Percentiles rank a stretch among this genome's conserved stretches.
Conservation (phyloP, 768 basidiomycete genomes). For the Lactarius indigo region DNA sequence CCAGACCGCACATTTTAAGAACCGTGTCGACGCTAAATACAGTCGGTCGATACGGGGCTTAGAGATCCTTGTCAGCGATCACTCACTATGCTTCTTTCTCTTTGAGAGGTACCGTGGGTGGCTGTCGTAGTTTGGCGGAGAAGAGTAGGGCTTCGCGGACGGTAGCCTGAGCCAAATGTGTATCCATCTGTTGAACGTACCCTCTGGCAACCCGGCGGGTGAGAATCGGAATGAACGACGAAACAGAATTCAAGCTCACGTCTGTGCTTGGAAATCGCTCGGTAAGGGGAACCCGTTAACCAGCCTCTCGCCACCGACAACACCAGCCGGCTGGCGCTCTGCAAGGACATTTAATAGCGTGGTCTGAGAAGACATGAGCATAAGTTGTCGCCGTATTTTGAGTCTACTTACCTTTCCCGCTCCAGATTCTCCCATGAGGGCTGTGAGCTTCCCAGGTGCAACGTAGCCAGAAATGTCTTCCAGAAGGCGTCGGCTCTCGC, state of each 20-base stretch:
- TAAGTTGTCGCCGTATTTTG: neutral
- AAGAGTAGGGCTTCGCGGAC: slow-evolving; percentile 79
- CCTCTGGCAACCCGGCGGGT: slow-evolving; percentile 42
- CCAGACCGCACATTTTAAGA: slow-evolving; percentile 60
- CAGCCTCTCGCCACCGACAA: slow-evolving; percentile 41
- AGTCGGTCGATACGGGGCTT: neutral
- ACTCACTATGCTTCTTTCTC: slow-evolving; percentile 82
- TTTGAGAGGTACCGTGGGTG: slow-evolving; percentile 50
- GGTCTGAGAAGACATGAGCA: slow-evolving; percentile 34
- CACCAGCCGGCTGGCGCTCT: slow-evolving; percentile 37
- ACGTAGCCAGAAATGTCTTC: slow-evolving; percentile 78
- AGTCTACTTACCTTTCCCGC: slow-evolving; percentile 41
- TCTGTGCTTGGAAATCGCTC: slow-evolving; percentile 53
- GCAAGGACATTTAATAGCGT: slow-evolving; percentile 50
- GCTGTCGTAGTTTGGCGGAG: slow-evolving; percentile 79
- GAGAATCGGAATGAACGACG: slow-evolving; percentile 37
- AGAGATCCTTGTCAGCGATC: neutral
- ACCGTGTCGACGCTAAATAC: slow-evolving; percentile 48
- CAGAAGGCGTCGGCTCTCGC: slow-evolving; percentile 46
- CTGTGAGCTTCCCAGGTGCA: slow-evolving; percentile 77
- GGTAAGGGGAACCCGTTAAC: slow-evolving; percentile 45
- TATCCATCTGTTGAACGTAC: slow-evolving; percentile 85
- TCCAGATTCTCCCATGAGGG: slow-evolving; percentile 66
- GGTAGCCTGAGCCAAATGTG: slow-evolving; percentile 69
- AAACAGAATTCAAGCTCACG: slow-evolving; percentile 34